Conservation (phyloP, 441 rosid genomes). For the Jatropha podagrica region DNA sequence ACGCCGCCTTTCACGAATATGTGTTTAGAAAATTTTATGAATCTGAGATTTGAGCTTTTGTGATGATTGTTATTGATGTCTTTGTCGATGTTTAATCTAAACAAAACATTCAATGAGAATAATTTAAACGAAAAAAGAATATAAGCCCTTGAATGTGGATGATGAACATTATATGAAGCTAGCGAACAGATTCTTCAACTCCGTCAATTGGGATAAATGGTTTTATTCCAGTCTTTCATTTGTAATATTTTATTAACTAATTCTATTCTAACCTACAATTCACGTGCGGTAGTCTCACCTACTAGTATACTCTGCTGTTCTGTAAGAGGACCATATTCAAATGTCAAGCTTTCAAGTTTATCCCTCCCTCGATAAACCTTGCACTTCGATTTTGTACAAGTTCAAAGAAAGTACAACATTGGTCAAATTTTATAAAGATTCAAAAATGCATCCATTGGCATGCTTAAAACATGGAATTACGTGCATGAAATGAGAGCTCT, state of each 20-base stretch:
- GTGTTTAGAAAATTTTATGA: neutral
- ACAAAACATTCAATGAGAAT: neutral
- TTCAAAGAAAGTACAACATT: neutral
- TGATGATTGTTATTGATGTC: neutral
- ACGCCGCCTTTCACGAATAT: neutral
- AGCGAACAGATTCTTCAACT: neutral
- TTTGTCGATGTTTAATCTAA: neutral
- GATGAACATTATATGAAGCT: too few species aligned
- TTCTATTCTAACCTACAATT: conserved; percentile 22
- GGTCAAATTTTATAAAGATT: conserved; percentile 12
- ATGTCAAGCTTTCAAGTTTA: neutral
- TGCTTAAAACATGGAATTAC: neutral
- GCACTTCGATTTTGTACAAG: neutral
- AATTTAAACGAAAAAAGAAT: neutral
- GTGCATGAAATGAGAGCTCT: neutral
- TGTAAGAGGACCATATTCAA: neutral
- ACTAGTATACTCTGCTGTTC: neutral
- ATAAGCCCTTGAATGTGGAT: neutral
- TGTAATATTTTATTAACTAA: neutral
- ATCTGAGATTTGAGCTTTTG: neutral
- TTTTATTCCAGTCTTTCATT: neutral
- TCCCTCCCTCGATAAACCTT: neutral
- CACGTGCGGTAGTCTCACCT: conserved; percentile 22
- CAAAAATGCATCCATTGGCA: neutral
- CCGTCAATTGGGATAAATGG: neutral